phyloP scores from a whole-genome alignment of 176 grass and related monocot genomes.

The Carex myosuroides region DNA sequence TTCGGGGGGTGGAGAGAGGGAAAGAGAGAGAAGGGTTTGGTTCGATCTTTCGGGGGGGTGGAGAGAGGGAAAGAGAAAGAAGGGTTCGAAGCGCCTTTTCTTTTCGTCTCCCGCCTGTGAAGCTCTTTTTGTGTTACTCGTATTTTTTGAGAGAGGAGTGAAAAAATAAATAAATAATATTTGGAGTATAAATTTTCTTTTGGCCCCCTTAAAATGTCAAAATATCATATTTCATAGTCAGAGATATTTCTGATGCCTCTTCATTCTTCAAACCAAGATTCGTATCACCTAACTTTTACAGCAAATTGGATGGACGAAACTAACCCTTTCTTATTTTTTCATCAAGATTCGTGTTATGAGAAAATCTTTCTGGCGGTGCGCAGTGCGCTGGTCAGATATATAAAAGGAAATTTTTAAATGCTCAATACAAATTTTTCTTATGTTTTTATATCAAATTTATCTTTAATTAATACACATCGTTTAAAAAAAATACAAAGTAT shows the following conservation, averaged over 20 bases:
- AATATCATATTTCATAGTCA: background rate
- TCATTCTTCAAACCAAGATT: background rate
- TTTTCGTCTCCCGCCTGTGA: slow-evolving; percentile 1
- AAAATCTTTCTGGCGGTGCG: no score
- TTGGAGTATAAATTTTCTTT: background rate
- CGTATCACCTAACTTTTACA: background rate
- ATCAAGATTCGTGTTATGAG: no score
- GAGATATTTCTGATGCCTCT: background rate
- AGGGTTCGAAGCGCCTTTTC: slow-evolving; percentile 1
- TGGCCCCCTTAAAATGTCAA: background rate
- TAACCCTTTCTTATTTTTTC: background rate
- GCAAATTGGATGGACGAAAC: background rate
- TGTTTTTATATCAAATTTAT: no score
- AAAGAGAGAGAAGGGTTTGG: background rate
- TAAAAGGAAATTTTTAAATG: no score
- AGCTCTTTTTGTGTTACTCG: background rate
- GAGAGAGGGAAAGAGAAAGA: no score
- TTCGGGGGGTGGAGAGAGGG: background rate
- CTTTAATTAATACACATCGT: no score
- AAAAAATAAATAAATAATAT: background rate
- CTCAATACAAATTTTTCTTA: no score
- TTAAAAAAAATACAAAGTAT: no score
- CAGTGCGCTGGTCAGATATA: no score
- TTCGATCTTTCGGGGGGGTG: background rate
- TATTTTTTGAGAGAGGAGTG: background rate